A percentile compares a stretch with the other conserved stretches of the same genome.
These are phyloP conservation scores for Quercus glauca DNA, from an alignment of 306 rosid species.

Conservation along the genomic window DNA sequence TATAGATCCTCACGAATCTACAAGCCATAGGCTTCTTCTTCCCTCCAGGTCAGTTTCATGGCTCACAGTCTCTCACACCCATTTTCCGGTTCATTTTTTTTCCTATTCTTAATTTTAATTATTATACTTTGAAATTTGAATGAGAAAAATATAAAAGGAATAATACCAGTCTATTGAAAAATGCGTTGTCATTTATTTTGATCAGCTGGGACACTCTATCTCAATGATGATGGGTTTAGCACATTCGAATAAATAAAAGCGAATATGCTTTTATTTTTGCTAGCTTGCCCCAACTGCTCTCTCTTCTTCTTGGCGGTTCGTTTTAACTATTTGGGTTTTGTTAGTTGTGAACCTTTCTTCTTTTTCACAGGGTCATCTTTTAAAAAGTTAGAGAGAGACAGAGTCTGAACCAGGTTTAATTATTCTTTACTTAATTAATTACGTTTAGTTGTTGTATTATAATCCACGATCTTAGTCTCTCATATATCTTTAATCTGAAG, in stretches of 20 bases:
- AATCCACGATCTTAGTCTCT: background rate
- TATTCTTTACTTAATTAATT: background rate
- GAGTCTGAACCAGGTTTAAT: background rate
- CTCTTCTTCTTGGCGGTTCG: conserved; percentile 24
- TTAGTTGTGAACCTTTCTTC: background rate
- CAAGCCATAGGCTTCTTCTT: no score
- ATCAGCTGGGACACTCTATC: background rate
- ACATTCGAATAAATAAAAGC: conserved; percentile 32
- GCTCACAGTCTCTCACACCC: no score
- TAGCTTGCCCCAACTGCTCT: conserved; percentile 10
- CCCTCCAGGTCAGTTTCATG: no score
- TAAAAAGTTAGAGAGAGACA: background rate
- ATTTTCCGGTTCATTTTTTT: no score
- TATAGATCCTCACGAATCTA: no score
- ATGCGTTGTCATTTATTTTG: background rate
- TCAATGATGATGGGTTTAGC: conserved; percentile 19
- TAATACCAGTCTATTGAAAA: background rate
- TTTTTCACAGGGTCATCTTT: background rate
- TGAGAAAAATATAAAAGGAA: background rate
- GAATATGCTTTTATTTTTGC: conserved; percentile 45
- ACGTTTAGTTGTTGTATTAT: background rate
- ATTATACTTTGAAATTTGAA: background rate
- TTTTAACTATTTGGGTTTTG: background rate
- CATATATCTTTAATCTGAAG: background rate
- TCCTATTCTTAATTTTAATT: background rate